Base-by-base conservation (phyloP, 2,329 filamentous ascomycete genomes). In the Camillea tinctor region DNA sequence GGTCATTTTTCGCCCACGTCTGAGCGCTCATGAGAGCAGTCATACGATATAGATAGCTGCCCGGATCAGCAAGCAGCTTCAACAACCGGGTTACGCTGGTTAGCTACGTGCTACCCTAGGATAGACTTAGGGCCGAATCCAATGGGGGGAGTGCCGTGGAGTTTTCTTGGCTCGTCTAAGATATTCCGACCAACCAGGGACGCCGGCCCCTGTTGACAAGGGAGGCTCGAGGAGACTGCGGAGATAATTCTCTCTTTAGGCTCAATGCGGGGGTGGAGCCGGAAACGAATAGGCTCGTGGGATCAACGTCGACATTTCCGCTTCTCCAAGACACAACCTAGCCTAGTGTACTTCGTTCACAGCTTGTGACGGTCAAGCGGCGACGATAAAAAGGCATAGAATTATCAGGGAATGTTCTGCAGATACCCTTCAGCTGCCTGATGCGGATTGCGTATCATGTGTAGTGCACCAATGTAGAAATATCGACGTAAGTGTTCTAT, bases 231-330 rank as follows among this genome's bases (percentile, higher is more conserved):
- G n/a, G n/a, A n/a, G n/a, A 59, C 63, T 59, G 67, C 66, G 68
- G 65, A 68, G 64, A 66, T 67, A 58, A 56, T 52, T 54, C 60
- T 63, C 58, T 56, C 56, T 69, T 72, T 72, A 72, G 70, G 69
- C 70, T 72, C 64, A 72, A 71, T 72, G 68, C 68, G 67, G 64
- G 66, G 67, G 57, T 23, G 22, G 50, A 36, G 20, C 50, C 15
- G 22, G 50, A 30, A n/a, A 24, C 36, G 36, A 44, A 44, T n/a
- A 6, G 36, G 36, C 52, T 36, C 15, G 26, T 52, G 19, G 17
- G 49, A 50, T 49, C n/a, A 23, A 3, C 17, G 19, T 50, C 8
- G 11, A 44, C 2, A 3, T 44, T 44, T 6, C 36, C 36, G 36
- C 36, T 44, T 44, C 13, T 44, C 6, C 3, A 30, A 30, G 26